These are phyloP conservation scores for Cryptosporidium xiaoi DNA, from an alignment of 169 alveolate genomes.

Conservation along the genomic window DNA sequence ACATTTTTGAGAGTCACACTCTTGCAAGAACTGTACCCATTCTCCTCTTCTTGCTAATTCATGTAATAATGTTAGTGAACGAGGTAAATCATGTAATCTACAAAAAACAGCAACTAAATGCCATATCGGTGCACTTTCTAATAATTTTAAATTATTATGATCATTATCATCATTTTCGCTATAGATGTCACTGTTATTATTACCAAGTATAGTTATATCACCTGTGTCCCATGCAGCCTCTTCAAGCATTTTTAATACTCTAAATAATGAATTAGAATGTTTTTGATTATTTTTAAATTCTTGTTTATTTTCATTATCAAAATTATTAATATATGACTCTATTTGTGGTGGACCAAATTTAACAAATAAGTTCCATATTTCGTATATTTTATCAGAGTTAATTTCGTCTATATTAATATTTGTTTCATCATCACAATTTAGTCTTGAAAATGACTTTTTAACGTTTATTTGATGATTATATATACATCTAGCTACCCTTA, in stretches of 20 bases:
- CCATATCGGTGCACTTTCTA: slow-evolving; percentile 80
- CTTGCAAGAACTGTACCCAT: slow-evolving; percentile 86
- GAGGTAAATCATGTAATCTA: slow-evolving; percentile 81
- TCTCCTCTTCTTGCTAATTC: slow-evolving; percentile 87
- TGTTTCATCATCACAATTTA: slow-evolving; percentile 27
- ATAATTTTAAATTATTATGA: background rate
- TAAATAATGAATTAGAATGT: slow-evolving; percentile 28
- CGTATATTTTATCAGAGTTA: slow-evolving; percentile 25
- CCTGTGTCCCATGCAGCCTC: slow-evolving; percentile 84
- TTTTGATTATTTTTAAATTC: slow-evolving; percentile 50
- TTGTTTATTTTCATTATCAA: background rate
- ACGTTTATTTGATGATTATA: slow-evolving; percentile 31
- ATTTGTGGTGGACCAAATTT: slow-evolving; percentile 56
- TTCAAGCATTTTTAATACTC: slow-evolving; percentile 77
- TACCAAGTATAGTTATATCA: slow-evolving; percentile 1
- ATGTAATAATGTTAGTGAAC: slow-evolving; percentile 85
- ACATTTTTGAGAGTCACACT: slow-evolving; percentile 85
- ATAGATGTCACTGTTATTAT: slow-evolving; percentile 36
- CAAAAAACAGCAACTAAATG: slow-evolving; percentile 82
- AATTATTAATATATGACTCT: slow-evolving; percentile 16
- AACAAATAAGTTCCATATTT: slow-evolving; percentile 54
- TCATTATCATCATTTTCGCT: background rate
- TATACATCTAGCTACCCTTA: slow-evolving; percentile 68
- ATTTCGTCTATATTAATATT: slow-evolving; percentile 12
- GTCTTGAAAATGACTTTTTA: background rate